These are phyloP conservation scores for Peterozyma toletana DNA, from an alignment of 805 yeast species.

Conservation along the genomic window DNA sequence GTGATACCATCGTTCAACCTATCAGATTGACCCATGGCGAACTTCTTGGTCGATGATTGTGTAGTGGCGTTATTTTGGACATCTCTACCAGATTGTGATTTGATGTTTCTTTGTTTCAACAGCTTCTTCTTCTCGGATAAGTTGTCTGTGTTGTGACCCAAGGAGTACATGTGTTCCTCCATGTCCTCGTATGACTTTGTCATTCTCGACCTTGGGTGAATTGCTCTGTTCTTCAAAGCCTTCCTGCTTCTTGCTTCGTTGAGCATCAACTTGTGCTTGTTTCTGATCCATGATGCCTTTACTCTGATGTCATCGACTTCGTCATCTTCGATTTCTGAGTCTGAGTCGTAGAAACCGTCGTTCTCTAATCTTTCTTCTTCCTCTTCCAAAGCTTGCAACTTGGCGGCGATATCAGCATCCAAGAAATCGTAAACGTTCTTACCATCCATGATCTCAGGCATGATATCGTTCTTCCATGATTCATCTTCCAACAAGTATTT, in stretches of 20 bases:
- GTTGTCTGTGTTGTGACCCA: slow-evolving; percentile 80
- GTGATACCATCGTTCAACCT: slow-evolving; percentile 81
- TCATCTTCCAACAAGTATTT: slow-evolving; percentile 89
- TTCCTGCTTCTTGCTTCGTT: slow-evolving; percentile 82
- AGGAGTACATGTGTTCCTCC: slow-evolving; percentile 83
- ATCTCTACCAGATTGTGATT: slow-evolving; percentile 63
- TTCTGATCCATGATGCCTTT: slow-evolving; percentile 93
- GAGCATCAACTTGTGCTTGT: slow-evolving; percentile 90
- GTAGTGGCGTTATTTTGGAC: slow-evolving; percentile 40
- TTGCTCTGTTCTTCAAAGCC: slow-evolving; percentile 76
- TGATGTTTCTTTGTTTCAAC: slow-evolving; percentile 11
- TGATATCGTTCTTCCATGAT: slow-evolving; percentile 94
- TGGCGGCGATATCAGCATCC: slow-evolving; percentile 91
- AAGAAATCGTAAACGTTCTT: slow-evolving; percentile 94
- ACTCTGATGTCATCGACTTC: slow-evolving; percentile 63
- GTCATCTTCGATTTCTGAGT: slow-evolving; percentile 53
- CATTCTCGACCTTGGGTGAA: slow-evolving; percentile 86
- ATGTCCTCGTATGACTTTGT: slow-evolving; percentile 68
- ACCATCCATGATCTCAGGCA: slow-evolving; percentile 97
- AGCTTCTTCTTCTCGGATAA: slow-evolving; percentile 44
- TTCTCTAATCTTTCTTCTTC: slow-evolving; percentile 92
- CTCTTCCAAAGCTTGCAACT: slow-evolving; percentile 90
- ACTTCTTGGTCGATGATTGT: slow-evolving; percentile 17
- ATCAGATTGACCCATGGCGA: slow-evolving; percentile 58
- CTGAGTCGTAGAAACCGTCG: slow-evolving; percentile 95